phyloP scores from a whole-genome alignment of 129 eudicot genomes.

The Dittrichia graveolens region DNA sequence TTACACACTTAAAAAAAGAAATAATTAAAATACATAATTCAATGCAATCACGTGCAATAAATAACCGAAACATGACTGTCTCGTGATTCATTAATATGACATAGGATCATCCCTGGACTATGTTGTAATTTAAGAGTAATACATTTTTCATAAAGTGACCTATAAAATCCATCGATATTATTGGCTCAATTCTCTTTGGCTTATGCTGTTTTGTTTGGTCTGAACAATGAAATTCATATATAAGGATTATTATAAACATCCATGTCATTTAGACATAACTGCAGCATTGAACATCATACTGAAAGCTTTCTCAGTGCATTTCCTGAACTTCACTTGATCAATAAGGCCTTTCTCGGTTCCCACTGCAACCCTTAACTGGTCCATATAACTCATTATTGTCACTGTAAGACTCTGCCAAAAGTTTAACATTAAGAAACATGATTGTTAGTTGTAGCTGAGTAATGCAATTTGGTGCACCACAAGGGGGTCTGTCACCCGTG shows the following conservation, averaged over 20 bases:
- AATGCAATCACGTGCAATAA: neutral
- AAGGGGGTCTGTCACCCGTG: too few species aligned
- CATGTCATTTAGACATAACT: slow-evolving; percentile 16
- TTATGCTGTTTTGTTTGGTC: slow-evolving; percentile 3
- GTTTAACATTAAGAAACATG: neutral
- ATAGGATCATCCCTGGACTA: neutral
- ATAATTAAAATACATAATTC: neutral
- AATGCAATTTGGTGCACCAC: too few species aligned
- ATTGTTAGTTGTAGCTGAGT: neutral
- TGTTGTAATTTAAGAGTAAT: neutral
- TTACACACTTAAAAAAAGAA: too few species aligned
- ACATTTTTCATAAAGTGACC: neutral
- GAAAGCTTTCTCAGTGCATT: slow-evolving; percentile 50
- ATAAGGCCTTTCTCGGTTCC: slow-evolving; percentile 49
- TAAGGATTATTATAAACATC: neutral
- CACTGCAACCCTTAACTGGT: slow-evolving; percentile 46
- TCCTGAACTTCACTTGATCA: slow-evolving; percentile 40
- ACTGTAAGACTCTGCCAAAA: slow-evolving; percentile 44
- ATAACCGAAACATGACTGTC: slow-evolving; percentile 5
- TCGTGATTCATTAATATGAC: neutral
- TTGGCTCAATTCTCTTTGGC: neutral
- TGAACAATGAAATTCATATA: slow-evolving; percentile 14
- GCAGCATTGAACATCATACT: slow-evolving; percentile 38
- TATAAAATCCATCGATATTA: neutral
- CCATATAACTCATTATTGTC: slow-evolving; percentile 55